Evolutionary conservation across 106 monocot genomes (phyloP), one percentile per base, ranked within the genome.

Genomic region (Apostasia ramifera): DNA sequence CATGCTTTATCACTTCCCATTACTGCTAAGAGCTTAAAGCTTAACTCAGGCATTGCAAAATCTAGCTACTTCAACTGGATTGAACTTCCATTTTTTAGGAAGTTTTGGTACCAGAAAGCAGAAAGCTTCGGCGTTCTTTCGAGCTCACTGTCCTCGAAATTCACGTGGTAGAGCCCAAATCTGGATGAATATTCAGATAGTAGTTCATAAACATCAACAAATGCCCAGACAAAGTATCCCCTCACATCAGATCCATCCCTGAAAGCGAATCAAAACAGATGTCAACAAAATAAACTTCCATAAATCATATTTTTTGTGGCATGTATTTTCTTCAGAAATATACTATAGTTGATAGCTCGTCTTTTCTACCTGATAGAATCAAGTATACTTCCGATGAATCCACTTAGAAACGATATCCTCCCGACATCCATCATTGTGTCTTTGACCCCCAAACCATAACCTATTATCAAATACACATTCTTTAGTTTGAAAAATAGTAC

Each of bases 141-240:
- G 12, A 52, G 65, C 15, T 74, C 66, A 38, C 71, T 76, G 55
- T 73, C 76, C 3, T 59, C 66, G 44, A 86, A 86, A 50, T 86
- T 73, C 1, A 86, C 82, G 50, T 62, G 66, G 46, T 82, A 81
- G 1, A 86, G 73, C 2, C 86, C 86, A 40, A 39, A 82, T 5
- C 67, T 57, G 3, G 66, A 7, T 52, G n/a, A 5, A 45, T 82
- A 79, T 26, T 76, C 86, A 8, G 43, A 40, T 12, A 74, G 37
- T n/a, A 82, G 39, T 71, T 86, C 86, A 53, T 74, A 81, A 9
- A 51, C 63, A 77, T 86, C 86, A 38, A 86, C 37, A 66, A 86
- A 82, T 13, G 86, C 73, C 86, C 86, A 86, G 1, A 66, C 55
- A 59, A 86, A 82, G 53, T 79, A 86, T 13, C 86, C 81, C 57